Base-by-base conservation (phyloP, 306 rosid species). In the Malus orientalis region DNA sequence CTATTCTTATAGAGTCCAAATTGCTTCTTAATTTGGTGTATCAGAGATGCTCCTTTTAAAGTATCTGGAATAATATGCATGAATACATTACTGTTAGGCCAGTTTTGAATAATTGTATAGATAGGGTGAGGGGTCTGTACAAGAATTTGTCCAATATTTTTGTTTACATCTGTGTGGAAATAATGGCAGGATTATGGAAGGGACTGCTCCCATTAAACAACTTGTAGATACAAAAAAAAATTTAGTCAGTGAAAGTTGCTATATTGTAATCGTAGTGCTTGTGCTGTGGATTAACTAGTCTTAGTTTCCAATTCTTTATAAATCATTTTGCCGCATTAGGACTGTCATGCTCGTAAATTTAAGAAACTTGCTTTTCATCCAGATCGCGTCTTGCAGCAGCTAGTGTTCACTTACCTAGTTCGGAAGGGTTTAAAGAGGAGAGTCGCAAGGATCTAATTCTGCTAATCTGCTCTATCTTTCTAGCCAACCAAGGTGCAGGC, bases 401-500 rank as follows among this genome's bases (percentile, higher is more conserved):
- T 44, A 81, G 82, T 67, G 89, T 88, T 71, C 85, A 59, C 5
- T 71, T 85, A 30, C 80, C 74, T 55, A 76, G 87, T 16, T 78
- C 85, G 1, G 81, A 78, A 78, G 93, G 90, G 70, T 60, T 76
- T 78, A 80, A 74, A 73, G 83, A 78, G 67, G 84, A 78, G 86
- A 86, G 76, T 84, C 90, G 81, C 78, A 84, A 81, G 85, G 87
- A 85, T 75, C 85, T 88, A 59, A 79, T 88, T 71, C 85, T 85
- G 10, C 81, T 88, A 29, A 74, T 96, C 55, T 96, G 99, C 78
- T 88, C 98, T 67, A 89, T 96, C 76, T 96, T 96, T 87, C 84
- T 96, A 87, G 97, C 99, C 72, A 91, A 96, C 88, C 87, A 84
- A 79, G 97, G 96, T 81, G 91, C 84, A 67, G 87, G 87, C 55